Conservation (phyloP, 768 basidiomycete genomes). For the Serendipita sp. region DNA sequence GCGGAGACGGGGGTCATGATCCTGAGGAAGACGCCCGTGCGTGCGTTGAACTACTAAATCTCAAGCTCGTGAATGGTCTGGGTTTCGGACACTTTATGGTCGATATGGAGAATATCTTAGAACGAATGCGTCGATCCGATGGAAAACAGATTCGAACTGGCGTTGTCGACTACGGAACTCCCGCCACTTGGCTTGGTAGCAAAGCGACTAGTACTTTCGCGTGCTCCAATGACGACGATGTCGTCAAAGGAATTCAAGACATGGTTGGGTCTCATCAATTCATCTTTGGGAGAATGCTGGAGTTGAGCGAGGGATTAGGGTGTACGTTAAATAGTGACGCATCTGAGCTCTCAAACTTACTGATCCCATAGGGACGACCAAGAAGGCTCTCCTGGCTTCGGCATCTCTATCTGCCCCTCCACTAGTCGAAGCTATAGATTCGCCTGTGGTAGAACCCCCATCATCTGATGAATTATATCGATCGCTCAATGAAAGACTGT, state of each 20-base stretch:
- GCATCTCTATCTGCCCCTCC: constrained; percentile 19
- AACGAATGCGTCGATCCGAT: constrained; percentile 51
- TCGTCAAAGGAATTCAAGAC: constrained; percentile 47
- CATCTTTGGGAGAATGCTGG: constrained; percentile 70
- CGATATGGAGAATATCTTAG: constrained; percentile 79
- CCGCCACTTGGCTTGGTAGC: constrained; percentile 65
- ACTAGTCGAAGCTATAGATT: constrained; percentile 19
- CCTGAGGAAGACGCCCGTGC: constrained; percentile 90
- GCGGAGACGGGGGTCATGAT: constrained; percentile 78
- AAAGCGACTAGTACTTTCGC: constrained; percentile 65
- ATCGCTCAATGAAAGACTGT: constrained; percentile 45
- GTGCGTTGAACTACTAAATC: constrained; percentile 66
- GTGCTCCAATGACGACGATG: constrained; percentile 65
- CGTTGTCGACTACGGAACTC: constrained; percentile 78
- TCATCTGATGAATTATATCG: constrained; percentile 23
- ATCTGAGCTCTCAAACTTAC: not conserved
- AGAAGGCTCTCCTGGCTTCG: constrained; percentile 20
- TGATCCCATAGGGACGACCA: constrained; percentile 29
- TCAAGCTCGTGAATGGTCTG: constrained; percentile 61
- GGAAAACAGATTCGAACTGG: constrained; percentile 36
- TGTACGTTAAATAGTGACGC: constrained; percentile 37
- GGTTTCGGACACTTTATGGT: constrained; percentile 78
- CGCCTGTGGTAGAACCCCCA: not conserved
- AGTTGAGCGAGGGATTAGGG: constrained; percentile 60
- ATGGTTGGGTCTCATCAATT: constrained; percentile 57